Base-by-base conservation (phyloP, 2,329 filamentous ascomycete genomes). In the Colletotrichum australisinense region DNA sequence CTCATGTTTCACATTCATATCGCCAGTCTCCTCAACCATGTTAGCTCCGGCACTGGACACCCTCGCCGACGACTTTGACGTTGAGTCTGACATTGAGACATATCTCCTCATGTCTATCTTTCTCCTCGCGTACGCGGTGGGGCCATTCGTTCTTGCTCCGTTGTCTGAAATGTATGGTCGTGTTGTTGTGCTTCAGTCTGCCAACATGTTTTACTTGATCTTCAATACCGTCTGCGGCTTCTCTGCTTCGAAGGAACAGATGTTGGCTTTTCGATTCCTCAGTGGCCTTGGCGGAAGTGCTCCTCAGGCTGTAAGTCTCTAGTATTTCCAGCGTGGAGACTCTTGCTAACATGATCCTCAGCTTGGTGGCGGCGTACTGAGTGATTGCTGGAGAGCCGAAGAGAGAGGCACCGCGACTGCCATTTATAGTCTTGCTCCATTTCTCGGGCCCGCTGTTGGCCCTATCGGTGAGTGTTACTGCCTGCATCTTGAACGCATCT, bases 81-180 rank as follows among this genome's bases (percentile, higher is more conserved):
- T 89, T 63, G 78, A 77, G 1, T 82, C 82, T 8, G 80, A 77
- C 5, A 81, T 88, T 32, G 79, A 85, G 55, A 86, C 78, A 68
- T 89, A 52, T 5, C 87, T 92, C 62, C 84, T 90, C 75, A 84
- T 92, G 65, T 90, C 89, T 1, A 86, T 93, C 49, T 91, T 90
- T 78, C 84, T 93, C 4, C 84, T 91, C 0, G 89, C 89, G 64
- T 88, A 88, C 58, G 87, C 86, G 12, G 81, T 89, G 30, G 88
- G 88, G 0, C 88, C 88, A 0, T 83, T 89, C 12, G 69, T 89
- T 14, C 82, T 88, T 26, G 87, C 85, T 0, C 89, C 89, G 0
- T 70, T 90, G 19, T 87, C 84, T 14, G 89, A 91, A 76, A 80
- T 88, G 75, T 86, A 86, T 72, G 87, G 87, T 11, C 84, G 87